phyloP scores from a whole-genome alignment of 1,284 basidiomycete genomes.

The Marasmius sp. region DNA sequence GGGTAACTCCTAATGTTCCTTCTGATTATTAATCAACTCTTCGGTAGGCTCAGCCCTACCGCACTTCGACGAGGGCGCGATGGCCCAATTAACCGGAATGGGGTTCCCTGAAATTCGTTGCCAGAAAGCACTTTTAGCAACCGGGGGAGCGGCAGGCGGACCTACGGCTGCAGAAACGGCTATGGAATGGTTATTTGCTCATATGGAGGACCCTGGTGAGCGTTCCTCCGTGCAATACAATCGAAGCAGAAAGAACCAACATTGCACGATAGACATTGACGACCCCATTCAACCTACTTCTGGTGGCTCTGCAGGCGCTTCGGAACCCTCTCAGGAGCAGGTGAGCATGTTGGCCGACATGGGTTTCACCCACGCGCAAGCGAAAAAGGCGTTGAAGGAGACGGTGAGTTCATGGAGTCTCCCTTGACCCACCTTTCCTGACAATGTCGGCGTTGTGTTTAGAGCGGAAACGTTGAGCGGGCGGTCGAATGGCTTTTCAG shows the following conservation, averaged over 20 bases:
- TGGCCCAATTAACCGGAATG: slow-evolving; percentile 82
- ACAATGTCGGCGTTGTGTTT: too few relatives aligned
- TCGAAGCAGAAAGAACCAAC: neutral
- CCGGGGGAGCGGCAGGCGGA: slow-evolving; percentile 63
- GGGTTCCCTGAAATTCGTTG: slow-evolving; percentile 84
- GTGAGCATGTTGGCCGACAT: slow-evolving; percentile 82
- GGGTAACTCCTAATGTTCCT: slow-evolving; percentile 2
- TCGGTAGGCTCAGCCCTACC: slow-evolving; percentile 41
- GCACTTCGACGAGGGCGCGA: slow-evolving; percentile 70
- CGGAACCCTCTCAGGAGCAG: slow-evolving; percentile 69
- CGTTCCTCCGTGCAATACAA: neutral
- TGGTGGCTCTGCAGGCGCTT: slow-evolving; percentile 25
- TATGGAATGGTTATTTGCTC: slow-evolving; percentile 94
- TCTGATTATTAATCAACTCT: slow-evolving; percentile 3
- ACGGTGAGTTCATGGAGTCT: slow-evolving; percentile 53
- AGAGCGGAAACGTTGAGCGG: slow-evolving; percentile 78
- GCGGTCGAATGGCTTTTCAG: slow-evolving; percentile 98
- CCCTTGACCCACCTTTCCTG: too few relatives aligned
- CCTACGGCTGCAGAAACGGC: slow-evolving; percentile 62
- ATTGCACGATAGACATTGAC: slow-evolving; percentile 71
- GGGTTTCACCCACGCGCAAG: slow-evolving; percentile 89
- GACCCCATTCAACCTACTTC: slow-evolving; percentile 58
- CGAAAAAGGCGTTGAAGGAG: slow-evolving; percentile 84
- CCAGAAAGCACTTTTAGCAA: slow-evolving; percentile 88
- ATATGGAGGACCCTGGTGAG: slow-evolving; percentile 91